A percentile compares a stretch with the other conserved stretches of the same genome.
Conservation (phyloP, 208 protist genomes). For the Vickermania spadyakhi region DNA sequence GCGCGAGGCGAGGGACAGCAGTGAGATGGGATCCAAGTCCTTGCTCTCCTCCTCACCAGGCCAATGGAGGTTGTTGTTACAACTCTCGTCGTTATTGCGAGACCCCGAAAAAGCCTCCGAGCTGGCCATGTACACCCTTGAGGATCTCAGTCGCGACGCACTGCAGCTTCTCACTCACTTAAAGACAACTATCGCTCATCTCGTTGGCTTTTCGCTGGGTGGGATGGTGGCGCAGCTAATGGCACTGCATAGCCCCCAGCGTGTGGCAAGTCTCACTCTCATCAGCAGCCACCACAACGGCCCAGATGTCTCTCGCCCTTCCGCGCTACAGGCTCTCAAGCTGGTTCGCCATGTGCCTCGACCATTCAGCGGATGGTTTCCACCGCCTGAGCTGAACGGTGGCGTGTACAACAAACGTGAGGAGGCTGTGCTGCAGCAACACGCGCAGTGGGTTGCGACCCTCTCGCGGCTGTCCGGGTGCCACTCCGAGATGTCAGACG, state of each 20-base stretch:
- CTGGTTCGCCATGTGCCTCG: neutral
- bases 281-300: slow-evolving; percentile 5
- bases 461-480: neutral
- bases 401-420: neutral
- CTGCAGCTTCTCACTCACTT: slow-evolving; percentile 14
- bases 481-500: neutral
- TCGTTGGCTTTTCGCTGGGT: slow-evolving; percentile 21
- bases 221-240: slow-evolving; percentile 24
- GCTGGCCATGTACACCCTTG: slow-evolving; percentile 10
- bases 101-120: neutral
- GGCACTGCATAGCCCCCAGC: slow-evolving; percentile 9
- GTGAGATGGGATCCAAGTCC: neutral
- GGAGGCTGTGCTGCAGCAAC: neutral
- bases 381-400: neutral
- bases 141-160: slow-evolving; percentile 11
- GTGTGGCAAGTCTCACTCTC: slow-evolving; percentile 11
- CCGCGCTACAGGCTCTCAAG: neutral
- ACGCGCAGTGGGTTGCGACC: neutral
- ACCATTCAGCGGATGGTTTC: neutral
- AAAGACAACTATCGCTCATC: slow-evolving; percentile 4
- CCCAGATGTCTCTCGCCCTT: too few species aligned
- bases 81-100: neutral
- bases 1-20: slow-evolving; percentile 3
- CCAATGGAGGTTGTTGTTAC: neutral
- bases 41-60: neutral